Evolutionary conservation across 768 basidiomycete genomes (phyloP), one percentile per base, ranked within the genome.

Genomic region (Podaxis sp.): DNA sequence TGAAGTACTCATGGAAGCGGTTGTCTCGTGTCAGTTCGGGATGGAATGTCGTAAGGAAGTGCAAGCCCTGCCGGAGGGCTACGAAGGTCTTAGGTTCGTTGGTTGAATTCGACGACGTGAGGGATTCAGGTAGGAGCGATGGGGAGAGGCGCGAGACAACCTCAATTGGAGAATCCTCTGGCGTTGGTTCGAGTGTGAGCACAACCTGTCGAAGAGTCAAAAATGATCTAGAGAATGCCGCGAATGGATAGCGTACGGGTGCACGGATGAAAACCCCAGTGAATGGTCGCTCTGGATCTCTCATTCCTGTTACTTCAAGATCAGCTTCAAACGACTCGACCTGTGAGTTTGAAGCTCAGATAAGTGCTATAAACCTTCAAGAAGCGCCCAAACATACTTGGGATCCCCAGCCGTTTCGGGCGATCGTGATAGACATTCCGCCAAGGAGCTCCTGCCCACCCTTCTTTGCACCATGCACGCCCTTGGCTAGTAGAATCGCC

Each of bases 251-350:
- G 77, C 87, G 48, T 70, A 89, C 92, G 0, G 96, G 96, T 52
- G 96, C 96, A 48, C 96, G 92, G 68, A 99, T 99, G 77, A 99
- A 99, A 50, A 97, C 82, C 0, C 91, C 93, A 20, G 82, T 85
- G 71, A 94, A 96, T 0, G 91, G 84, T 15, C 72, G 68, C 2
- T 84, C 75, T 0, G 90, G 73, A 58, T 91, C 75, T 36, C 80
- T 78, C 22, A 97, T 77, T 48, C 84, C 85, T 7, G 80, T 78
- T 3, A 95, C 87, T 13, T 77, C 72, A 6, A 99, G 76, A 0
- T 87, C 82, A 1, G 86, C 89, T 74, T 96, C 94, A 69, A 99
- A 98, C 2, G 94, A 96, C 70, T 96, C 95, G 3, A 95, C 80
- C 89, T 97, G 72, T 44, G 3, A n/a, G 53, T 56, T 22, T 7